These are phyloP conservation scores for Salix suchowensis DNA, from an alignment of 345 rosid species.

Conservation along the genomic window DNA sequence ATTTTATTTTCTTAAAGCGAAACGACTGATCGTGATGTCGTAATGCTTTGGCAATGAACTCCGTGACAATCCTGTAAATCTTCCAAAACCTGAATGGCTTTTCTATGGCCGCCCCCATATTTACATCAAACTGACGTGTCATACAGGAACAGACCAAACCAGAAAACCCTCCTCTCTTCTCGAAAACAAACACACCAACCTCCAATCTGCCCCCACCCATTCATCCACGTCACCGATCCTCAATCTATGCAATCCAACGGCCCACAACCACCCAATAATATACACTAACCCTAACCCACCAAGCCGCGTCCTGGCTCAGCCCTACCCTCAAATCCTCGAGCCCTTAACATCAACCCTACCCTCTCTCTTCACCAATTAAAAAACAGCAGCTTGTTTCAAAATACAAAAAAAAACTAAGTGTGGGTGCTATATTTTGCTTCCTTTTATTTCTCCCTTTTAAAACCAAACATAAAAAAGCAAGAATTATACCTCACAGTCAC, in stretches of 20 bases:
- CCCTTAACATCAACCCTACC: not conserved
- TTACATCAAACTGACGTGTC: slow-evolving; percentile 21
- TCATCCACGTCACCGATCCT: slow-evolving; percentile 40
- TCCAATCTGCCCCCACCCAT: slow-evolving; percentile 29
- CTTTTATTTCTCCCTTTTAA: not conserved
- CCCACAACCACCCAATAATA: slow-evolving; percentile 9
- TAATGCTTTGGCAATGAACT: not conserved
- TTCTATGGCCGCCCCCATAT: slow-evolving; percentile 8
- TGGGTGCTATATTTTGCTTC: not conserved
- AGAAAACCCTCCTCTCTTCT: not conserved
- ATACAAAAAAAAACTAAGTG: not conserved
- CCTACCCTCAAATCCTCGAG: not conserved
- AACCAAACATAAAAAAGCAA: not conserved
- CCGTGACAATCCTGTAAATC: slow-evolving; percentile 2
- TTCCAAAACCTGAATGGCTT: not conserved
- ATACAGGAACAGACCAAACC: not conserved
- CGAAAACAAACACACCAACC: slow-evolving; percentile 44
- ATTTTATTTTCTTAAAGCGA: not conserved
- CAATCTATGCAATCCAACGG: slow-evolving; percentile 26
- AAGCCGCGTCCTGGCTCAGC: no score
- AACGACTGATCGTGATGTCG: not conserved
- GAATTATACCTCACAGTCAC: not conserved
- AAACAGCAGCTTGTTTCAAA: not conserved
- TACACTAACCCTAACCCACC: slow-evolving; percentile 13
- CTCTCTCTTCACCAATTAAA: slow-evolving; percentile 15